A percentile compares a stretch with the other conserved stretches of the same genome.
phyloP scores from a whole-genome alignment of 352 stramenopile genomes.

The Phytopythium cucurbitacearum region DNA sequence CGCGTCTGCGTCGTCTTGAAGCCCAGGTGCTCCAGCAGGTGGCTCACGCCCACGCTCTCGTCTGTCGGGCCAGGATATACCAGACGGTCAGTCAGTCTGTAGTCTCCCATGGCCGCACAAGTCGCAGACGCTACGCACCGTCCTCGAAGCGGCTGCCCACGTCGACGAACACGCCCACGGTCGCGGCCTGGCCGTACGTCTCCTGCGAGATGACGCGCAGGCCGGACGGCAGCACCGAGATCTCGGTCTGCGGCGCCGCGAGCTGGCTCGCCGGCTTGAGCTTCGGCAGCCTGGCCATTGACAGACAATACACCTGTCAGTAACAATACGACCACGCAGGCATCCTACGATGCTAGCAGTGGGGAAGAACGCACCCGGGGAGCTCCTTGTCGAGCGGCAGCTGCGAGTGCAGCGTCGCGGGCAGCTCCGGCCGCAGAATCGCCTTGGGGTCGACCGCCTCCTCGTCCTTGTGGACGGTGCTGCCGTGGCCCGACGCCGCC shows the following conservation, averaged over 20 bases:
- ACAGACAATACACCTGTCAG: neutral
- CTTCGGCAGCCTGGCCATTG: slow-evolving; percentile 45
- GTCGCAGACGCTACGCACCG: slow-evolving; percentile 10
- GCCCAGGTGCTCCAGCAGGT: slow-evolving; percentile 93
- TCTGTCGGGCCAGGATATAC: slow-evolving; percentile 17
- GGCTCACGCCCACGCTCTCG: slow-evolving; percentile 83
- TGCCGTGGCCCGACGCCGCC: slow-evolving; percentile 11
- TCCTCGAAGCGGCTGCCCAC: slow-evolving; percentile 86
- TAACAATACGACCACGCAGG: neutral
- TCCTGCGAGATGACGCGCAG: slow-evolving; percentile 96
- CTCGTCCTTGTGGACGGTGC: slow-evolving; percentile 6
- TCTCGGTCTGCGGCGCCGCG: slow-evolving; percentile 84
- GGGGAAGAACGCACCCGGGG: slow-evolving; percentile 17
- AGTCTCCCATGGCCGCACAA: neutral
- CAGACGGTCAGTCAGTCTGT: neutral
- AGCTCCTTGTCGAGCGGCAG: slow-evolving; percentile 59
- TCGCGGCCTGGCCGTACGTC: slow-evolving; percentile 94
- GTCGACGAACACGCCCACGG: slow-evolving; percentile 93
- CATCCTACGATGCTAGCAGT: neutral
- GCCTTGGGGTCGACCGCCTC: slow-evolving; percentile 28
- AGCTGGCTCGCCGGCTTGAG: slow-evolving; percentile 84
- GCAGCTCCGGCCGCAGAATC: slow-evolving; percentile 51
- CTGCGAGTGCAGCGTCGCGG: slow-evolving; percentile 35
- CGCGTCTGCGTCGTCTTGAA: slow-evolving; percentile 92
- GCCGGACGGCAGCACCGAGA: slow-evolving; percentile 92